Conservation (phyloP, 306 rosid species). For the Alnus glutinosa region DNA sequence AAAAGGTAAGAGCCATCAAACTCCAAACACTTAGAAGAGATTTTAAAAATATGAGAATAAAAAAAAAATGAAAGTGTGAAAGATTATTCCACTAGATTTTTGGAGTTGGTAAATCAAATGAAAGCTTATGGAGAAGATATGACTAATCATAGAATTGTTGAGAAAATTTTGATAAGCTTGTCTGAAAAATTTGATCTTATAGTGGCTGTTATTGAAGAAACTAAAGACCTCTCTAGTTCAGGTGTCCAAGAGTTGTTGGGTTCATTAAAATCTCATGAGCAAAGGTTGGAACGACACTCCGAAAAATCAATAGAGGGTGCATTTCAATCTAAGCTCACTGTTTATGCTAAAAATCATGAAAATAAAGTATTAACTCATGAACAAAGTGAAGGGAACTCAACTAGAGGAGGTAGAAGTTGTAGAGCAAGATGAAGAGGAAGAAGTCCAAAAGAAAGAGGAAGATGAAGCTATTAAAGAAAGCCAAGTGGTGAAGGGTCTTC, state of each 20-base stretch:
- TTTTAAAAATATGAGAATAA: background rate
- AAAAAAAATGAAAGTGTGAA: background rate
- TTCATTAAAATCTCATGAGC: background rate
- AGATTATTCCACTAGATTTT: background rate
- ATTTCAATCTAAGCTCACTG: background rate
- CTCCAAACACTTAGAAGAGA: background rate
- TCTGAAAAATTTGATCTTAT: background rate
- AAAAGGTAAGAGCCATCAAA: too few relatives aligned
- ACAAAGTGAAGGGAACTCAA: too few relatives aligned
- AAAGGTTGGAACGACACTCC: background rate
- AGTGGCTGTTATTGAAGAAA: background rate
- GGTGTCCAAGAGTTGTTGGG: background rate
- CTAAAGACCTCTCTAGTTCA: background rate
- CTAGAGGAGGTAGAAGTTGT: too few relatives aligned
- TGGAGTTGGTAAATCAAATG: background rate
- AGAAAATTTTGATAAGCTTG: background rate
- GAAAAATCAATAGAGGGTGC: background rate
- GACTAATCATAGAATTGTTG: background rate
- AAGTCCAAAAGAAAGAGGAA: too few relatives aligned
- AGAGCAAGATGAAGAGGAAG: too few relatives aligned
- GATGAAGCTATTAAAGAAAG: too few relatives aligned
- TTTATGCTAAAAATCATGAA: background rate
- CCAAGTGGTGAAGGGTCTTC: too few relatives aligned
- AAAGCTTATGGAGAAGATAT: background rate
- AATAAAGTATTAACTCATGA: background rate